These are phyloP conservation scores for Echinosophora koreensis DNA, from an alignment of 306 rosid species.

Conservation along the genomic window DNA sequence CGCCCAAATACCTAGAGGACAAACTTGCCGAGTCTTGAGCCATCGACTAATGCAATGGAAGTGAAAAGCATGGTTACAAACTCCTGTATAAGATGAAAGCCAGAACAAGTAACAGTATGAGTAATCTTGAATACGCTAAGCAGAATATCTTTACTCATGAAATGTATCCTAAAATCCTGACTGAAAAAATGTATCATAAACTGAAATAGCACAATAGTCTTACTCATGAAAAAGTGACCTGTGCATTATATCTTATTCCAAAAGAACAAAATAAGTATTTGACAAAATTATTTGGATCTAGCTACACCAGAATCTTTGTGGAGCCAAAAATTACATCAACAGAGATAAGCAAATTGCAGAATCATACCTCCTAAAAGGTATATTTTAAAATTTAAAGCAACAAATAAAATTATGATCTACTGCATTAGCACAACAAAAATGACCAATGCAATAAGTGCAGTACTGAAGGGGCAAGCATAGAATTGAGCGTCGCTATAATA, in stretches of 20 bases:
- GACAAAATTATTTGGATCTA: neutral
- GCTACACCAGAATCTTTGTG: neutral
- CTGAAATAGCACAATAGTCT: conserved; percentile 15
- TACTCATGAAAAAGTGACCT: neutral
- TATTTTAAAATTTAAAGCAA: neutral
- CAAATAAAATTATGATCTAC: neutral
- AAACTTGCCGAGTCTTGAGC: conserved; percentile 69
- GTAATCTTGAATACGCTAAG: conserved; percentile 30
- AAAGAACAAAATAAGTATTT: neutral
- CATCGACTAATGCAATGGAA: conserved; percentile 68
- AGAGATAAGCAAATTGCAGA: neutral
- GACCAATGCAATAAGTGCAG: neutral
- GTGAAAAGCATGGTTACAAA: conserved; percentile 66
- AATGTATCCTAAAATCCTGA: neutral
- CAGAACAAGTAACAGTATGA: conserved; percentile 33
- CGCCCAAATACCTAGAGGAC: conserved; percentile 75
- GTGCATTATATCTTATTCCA: neutral
- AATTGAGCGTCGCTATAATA: neutral
- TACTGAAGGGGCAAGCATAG: neutral
- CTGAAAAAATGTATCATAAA: conserved; percentile 15
- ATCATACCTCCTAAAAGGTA: neutral
- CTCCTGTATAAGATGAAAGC: conserved; percentile 50
- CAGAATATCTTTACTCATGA: neutral
- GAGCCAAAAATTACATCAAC: conserved; percentile 10
- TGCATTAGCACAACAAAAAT: neutral